Evolutionary conservation across 164 flowering plant species (phyloP).

Genomic region (Vitis rotundifolia): DNA sequence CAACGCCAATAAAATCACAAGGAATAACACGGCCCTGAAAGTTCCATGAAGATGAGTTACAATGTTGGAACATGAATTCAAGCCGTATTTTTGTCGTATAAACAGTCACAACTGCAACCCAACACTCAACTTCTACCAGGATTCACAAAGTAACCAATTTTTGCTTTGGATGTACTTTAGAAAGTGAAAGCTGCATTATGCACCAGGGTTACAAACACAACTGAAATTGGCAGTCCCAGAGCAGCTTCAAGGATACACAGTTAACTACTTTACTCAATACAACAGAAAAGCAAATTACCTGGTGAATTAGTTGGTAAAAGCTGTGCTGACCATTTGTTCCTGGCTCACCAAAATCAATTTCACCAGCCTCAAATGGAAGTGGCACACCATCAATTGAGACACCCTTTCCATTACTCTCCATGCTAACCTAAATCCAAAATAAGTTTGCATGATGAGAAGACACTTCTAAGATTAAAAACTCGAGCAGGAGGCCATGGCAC

Average conservation of each 20-base stretch:
- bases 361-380: constrained; percentile 95
- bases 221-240: no score
- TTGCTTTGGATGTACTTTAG: no score
- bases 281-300: constrained; percentile 44
- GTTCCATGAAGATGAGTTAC: constrained; percentile 3
- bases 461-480: neutral
- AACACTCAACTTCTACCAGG: neutral
- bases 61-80: neutral
- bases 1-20: constrained; percentile 93
- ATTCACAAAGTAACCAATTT: no score
- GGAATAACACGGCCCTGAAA: constrained; percentile 94
- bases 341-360: constrained; percentile 99
- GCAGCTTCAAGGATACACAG: no score
- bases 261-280: neutral
- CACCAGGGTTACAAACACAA: no score
- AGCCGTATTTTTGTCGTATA: neutral
- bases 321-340: constrained; percentile 99
- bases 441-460: neutral
- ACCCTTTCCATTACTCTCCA: constrained; percentile 99
- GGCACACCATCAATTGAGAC: constrained; percentile 92
- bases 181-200: no score
- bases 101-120: no score
- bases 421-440: constrained; percentile 70
- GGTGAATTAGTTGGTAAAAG: constrained; percentile 98
- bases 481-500: neutral